Conservation (phyloP, 345 rosid species). For the Lumnitzera littorea region DNA sequence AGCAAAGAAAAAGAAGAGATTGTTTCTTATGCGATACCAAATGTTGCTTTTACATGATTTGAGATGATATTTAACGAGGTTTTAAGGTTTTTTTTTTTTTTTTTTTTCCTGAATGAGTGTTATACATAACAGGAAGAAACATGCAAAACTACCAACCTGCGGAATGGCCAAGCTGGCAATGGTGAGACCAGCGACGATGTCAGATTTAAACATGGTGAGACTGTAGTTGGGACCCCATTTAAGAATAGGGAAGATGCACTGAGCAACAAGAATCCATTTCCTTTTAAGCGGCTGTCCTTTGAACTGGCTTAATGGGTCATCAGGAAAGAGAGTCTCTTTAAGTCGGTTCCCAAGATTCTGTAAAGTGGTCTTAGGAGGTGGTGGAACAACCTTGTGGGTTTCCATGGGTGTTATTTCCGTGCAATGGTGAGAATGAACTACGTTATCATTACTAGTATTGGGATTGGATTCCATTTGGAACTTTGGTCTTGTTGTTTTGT, state of each 20-base stretch:
- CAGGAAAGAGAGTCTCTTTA: slow-evolving; percentile 90
- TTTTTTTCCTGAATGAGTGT: too few relatives aligned
- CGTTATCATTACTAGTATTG: slow-evolving; percentile 6
- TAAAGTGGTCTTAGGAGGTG: slow-evolving; percentile 56
- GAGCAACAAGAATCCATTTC: slow-evolving; percentile 61
- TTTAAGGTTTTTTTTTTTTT: too few relatives aligned
- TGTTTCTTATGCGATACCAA: neutral
- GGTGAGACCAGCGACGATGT: slow-evolving; percentile 82
- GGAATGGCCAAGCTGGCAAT: slow-evolving; percentile 99
- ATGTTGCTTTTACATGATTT: neutral
- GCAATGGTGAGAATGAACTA: slow-evolving; percentile 11
- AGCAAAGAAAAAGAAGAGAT: neutral
- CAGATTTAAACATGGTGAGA: slow-evolving; percentile 71
- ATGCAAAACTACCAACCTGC: slow-evolving; percentile 35
- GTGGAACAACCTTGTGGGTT: slow-evolving; percentile 62
- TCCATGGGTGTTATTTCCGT: slow-evolving; percentile 43
- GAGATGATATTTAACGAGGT: neutral
- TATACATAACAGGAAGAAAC: too few relatives aligned
- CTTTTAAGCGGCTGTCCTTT: slow-evolving; percentile 51
- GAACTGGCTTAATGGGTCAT: slow-evolving; percentile 92
- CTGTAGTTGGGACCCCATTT: slow-evolving; percentile 83
- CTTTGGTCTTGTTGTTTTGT: too few relatives aligned
- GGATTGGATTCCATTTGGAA: slow-evolving; percentile 22
- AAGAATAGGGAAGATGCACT: slow-evolving; percentile 78
- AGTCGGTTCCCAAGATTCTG: slow-evolving; percentile 51